phyloP scores from a whole-genome alignment of 352 stramenopile species.

The Globisporangium cystogenes region DNA sequence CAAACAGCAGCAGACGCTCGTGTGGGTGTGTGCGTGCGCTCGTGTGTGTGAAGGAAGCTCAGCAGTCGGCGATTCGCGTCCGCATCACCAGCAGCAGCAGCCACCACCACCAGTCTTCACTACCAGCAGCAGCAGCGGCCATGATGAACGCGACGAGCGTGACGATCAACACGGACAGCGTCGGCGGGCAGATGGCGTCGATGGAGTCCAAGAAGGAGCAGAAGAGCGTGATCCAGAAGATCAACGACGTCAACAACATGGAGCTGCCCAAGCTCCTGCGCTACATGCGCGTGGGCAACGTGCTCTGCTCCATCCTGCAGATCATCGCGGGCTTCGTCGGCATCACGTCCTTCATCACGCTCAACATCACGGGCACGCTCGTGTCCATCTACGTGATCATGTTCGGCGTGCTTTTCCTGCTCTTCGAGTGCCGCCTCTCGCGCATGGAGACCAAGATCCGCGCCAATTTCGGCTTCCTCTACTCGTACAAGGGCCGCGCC shows the following conservation, averaged over 20 bases:
- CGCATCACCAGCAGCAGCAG: no score
- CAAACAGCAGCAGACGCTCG: no score
- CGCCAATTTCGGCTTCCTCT: constrained; percentile 84
- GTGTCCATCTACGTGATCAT: constrained; percentile 89
- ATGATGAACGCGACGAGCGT: constrained; percentile 79
- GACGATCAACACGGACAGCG: constrained; percentile 75
- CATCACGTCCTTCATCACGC: constrained; percentile 85
- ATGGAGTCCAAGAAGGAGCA: constrained; percentile 61
- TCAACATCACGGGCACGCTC: constrained; percentile 86
- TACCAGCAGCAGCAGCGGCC: neutral
- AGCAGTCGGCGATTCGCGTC: no score
- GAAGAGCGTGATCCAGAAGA: constrained; percentile 68
- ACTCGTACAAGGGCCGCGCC: constrained; percentile 82
- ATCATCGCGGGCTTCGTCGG: constrained; percentile 77
- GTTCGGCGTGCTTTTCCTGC: constrained; percentile 81
- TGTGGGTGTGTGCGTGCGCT: no score
- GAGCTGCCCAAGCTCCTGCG: constrained; percentile 83
- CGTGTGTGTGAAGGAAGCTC: no score
- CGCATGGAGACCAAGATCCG: constrained; percentile 82
- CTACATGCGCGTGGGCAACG: constrained; percentile 84
- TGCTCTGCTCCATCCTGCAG: constrained; percentile 78
- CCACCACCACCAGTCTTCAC: neutral
- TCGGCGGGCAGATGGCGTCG: constrained; percentile 46
- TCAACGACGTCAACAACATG: constrained; percentile 89
- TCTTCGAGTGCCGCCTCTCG: constrained; percentile 86